phyloP scores from a whole-genome alignment of 139 green algal genomes.

The Mesotaenium endlicherianum region DNA sequence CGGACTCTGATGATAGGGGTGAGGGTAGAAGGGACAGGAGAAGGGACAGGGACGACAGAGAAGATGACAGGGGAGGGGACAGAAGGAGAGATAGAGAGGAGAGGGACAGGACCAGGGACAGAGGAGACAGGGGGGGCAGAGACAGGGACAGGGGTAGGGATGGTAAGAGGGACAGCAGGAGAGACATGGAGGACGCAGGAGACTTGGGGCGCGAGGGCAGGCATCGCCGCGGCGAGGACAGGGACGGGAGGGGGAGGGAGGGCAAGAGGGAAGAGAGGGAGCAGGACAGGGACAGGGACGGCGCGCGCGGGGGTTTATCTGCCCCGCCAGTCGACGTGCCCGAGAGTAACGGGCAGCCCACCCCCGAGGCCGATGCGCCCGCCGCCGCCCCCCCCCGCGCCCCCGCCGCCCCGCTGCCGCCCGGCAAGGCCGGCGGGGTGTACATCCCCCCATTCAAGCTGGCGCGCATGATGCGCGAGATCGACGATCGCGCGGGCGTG shows the following conservation, averaged over 20 bases:
- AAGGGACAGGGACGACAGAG: neutral
- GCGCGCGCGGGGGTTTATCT: neutral
- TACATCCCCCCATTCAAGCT: slow-evolving; percentile 98
- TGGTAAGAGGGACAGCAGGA: neutral
- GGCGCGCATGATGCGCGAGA: slow-evolving; percentile 84
- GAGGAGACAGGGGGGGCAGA: neutral
- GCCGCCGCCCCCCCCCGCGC: slow-evolving; percentile 19
- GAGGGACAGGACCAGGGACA: slow-evolving; percentile 6
- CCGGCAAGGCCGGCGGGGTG: slow-evolving; percentile 75
- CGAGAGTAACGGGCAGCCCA: neutral
- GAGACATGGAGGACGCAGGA: neutral
- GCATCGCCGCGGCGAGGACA: neutral
- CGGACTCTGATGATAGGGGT: neutral
- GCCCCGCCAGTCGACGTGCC: neutral
- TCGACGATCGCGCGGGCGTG: slow-evolving; percentile 61
- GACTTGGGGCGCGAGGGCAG: neutral
- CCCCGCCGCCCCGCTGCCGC: slow-evolving; percentile 7
- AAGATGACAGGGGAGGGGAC: neutral
- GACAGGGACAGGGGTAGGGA: neutral
- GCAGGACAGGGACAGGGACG: neutral
- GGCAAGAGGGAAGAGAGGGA: slow-evolving; percentile 5
- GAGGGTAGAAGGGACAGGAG: neutral
- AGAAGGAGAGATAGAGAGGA: neutral
- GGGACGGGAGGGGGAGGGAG: slow-evolving; percentile 1
- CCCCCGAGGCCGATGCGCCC: neutral